Conservation (phyloP, 129 eudicot species). For the Helianthus tuberosus region DNA sequence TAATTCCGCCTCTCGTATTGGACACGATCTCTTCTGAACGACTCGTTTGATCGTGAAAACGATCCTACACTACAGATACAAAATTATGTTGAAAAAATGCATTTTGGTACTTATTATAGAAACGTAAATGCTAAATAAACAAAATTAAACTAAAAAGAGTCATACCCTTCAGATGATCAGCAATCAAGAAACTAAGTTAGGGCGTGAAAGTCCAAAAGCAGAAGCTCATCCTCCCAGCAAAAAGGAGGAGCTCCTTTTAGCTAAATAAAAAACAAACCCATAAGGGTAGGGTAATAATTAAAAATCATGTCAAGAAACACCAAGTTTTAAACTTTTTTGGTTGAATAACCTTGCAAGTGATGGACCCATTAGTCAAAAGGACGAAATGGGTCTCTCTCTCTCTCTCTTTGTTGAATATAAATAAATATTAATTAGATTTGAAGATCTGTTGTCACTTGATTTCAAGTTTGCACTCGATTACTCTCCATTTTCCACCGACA, state of each 20-base stretch:
- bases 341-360: slow-evolving; percentile 15
- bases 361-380: slow-evolving; percentile 25
- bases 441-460: slow-evolving; percentile 34
- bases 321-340: slow-evolving; percentile 2
- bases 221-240: slow-evolving; percentile 23
- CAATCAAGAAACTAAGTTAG: slow-evolving; percentile 11
- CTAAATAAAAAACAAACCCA: slow-evolving; percentile 21
- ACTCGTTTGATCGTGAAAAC: too few species aligned
- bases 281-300: slow-evolving; percentile 9
- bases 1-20: too few species aligned
- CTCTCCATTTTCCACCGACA: slow-evolving; percentile 51
- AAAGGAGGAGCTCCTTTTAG: slow-evolving; percentile 25
- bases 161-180: slow-evolving; percentile 7
- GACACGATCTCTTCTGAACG: too few species aligned
- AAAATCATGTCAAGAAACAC: slow-evolving; percentile 10
- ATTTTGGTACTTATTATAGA: not conserved
- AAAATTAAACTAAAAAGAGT: not conserved
- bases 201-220: slow-evolving; percentile 25
- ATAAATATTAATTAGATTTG: slow-evolving; percentile 20
- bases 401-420: slow-evolving; percentile 1
- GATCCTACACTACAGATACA: too few species aligned
- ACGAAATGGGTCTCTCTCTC: slow-evolving; percentile 24
- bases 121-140: not conserved
- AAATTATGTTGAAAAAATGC: not conserved
- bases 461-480: slow-evolving; percentile 29